Evolutionary conservation across 331 rosid genomes (phyloP), one percentile per base, ranked within the genome.

Genomic region (Rhamnella rubrinervis): DNA sequence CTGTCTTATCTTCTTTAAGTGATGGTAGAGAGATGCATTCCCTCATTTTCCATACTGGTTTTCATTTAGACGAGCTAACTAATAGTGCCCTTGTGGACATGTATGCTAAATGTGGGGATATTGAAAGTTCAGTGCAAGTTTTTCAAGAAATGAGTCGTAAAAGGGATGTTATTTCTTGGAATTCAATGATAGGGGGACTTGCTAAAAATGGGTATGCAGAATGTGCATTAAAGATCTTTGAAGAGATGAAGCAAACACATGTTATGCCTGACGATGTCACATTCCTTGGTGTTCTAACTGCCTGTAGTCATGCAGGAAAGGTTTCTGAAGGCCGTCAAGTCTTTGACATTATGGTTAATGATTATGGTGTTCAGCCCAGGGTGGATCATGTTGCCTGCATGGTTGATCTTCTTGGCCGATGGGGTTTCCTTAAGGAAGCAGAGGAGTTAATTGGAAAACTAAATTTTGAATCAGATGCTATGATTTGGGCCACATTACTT

Each of bases 91-190:
- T 93, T 10, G 81, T 90, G 58, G 97, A 93, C 81, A 90, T 93
- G 98, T 93, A 90, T 76, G 92, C 98, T 47, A 93, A 93, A 84
- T 87, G 96, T 26, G 98, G 97, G 2, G 96, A 90, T 61, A 80
- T 88, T 59, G 52, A 55, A 71, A 70, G 87, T 77, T 85, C 89
- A 55, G 70, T 80, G 31, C 59, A 74, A 39, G 7, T 81, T 85
- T 89, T 89, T 23, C 87, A 87, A 18, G 20, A 7, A 44, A 64
- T 87, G 91, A 83, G 87, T 55, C 66, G 67, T 12, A 83, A 82
- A 78, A 90, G 3, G 35, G 35, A 84, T 74, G 82, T 70, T 26
- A 83, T 89, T 62, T 78, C 91, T 16, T 84, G 89, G 84, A 87
- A 87, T 56, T 93, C 96, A 5, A 76, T 87, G 89, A 80, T 90